phyloP scores from a whole-genome alignment of 305 asterid species.

The Caryopteris hybrid region DNA sequence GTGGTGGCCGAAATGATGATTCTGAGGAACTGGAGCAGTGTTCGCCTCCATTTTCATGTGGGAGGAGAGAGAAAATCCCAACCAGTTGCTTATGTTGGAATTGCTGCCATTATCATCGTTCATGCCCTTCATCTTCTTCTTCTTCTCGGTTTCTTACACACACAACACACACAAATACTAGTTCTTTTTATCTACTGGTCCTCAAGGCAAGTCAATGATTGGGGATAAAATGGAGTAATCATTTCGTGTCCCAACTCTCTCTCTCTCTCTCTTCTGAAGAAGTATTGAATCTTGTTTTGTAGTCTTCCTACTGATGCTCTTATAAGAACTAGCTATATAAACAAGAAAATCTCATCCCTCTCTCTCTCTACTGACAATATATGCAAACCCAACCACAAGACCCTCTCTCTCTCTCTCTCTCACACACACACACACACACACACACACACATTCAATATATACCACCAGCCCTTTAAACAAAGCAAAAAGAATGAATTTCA shows the following conservation, averaged over 20 bases:
- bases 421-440: background rate
- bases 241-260: conserved; percentile 30
- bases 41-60: conserved; percentile 59
- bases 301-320: conserved; percentile 25
- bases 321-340: conserved; percentile 11
- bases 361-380: too few species aligned
- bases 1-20: too few species aligned
- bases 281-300: conserved; percentile 16
- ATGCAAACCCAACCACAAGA: too few species aligned
- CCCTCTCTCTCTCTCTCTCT: conserved; percentile 13
- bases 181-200: background rate
- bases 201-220: conserved; percentile 63
- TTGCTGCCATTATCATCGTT: conserved; percentile 35
- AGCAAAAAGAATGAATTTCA: conserved; percentile 71
- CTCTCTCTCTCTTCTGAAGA: background rate
- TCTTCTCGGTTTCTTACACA: background rate
- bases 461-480: conserved; percentile 38
- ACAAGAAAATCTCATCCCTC: conserved; percentile 1
- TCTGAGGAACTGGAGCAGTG: too few species aligned
- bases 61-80: conserved; percentile 78
- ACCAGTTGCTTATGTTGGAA: conserved; percentile 38
- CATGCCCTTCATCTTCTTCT: conserved; percentile 44
- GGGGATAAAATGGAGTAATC: conserved; percentile 42
- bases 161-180: background rate
- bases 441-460: background rate